Conservation (phyloP, 441 rosid species). For the Jatropha multifida region DNA sequence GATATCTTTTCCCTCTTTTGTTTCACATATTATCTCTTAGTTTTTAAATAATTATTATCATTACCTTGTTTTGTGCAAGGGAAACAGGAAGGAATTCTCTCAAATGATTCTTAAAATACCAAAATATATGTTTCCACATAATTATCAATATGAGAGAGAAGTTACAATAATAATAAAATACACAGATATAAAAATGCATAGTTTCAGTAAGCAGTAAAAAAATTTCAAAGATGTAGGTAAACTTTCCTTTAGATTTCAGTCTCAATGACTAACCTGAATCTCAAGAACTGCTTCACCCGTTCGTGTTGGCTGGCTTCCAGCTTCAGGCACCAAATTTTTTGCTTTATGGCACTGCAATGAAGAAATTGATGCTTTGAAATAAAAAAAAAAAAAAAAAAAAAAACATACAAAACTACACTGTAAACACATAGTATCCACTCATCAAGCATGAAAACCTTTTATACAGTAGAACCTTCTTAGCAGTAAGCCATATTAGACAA, state of each 20-base stretch:
- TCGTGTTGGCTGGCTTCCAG: slow-evolving; percentile 99
- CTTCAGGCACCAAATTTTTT: slow-evolving; percentile 97
- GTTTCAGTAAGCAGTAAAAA: not conserved
- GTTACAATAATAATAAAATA: not conserved
- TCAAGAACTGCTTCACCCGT: slow-evolving; percentile 98
- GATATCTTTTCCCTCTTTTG: not conserved
- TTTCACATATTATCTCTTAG: not conserved
- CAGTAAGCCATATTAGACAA: slow-evolving; percentile 21
- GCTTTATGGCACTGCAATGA: slow-evolving; percentile 93
- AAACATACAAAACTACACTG: slow-evolving; percentile 24
- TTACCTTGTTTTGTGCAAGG: not conserved
- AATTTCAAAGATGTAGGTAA: not conserved
- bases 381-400: slow-evolving; percentile 2
- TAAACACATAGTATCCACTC: slow-evolving; percentile 18
- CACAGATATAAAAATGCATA: not conserved
- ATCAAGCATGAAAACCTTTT: slow-evolving; percentile 11
- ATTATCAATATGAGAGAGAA: not conserved
- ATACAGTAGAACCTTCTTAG: slow-evolving; percentile 11
- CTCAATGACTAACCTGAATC: slow-evolving; percentile 66
- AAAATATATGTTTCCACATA: not conserved
- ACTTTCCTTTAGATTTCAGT: slow-evolving; percentile 3
- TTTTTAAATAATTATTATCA: not conserved
- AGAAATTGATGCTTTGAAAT: slow-evolving; percentile 39
- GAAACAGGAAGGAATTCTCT: not conserved
- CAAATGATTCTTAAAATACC: slow-evolving; percentile 2